Percentiles rank a stretch among this genome's conserved stretches.
phyloP scores from a whole-genome alignment of 805 yeast species.

The Brettanomyces sp. region DNA sequence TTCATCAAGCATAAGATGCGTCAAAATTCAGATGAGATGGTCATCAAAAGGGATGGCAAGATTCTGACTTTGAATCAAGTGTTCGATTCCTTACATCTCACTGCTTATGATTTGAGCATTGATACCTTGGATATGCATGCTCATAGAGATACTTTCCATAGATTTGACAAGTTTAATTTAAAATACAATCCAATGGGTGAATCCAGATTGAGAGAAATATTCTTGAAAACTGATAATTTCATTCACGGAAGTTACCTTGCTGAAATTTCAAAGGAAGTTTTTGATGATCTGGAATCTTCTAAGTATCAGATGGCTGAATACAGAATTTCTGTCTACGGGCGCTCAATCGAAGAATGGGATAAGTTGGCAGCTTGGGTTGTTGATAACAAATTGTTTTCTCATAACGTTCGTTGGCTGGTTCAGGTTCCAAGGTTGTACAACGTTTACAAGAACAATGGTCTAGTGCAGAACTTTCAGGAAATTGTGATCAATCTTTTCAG shows the following conservation, averaged over 20 bases:
- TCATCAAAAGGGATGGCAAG: conserved; percentile 87
- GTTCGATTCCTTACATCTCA: conserved; percentile 78
- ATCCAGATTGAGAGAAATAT: conserved; percentile 92
- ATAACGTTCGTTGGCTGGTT: conserved; percentile 93
- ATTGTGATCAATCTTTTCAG: conserved; percentile 69
- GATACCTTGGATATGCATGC: conserved; percentile 99
- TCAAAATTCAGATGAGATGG: conserved; percentile 78
- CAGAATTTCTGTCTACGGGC: conserved; percentile 89
- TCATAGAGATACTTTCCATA: conserved; percentile 93
- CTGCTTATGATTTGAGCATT: conserved; percentile 91
- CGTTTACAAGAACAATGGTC: conserved; percentile 68
- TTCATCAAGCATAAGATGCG: conserved; percentile 92
- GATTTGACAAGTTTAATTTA: conserved; percentile 94
- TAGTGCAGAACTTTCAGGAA: conserved; percentile 65
- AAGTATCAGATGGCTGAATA: conserved; percentile 97
- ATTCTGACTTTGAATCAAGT: conserved; percentile 82
- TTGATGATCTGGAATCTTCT: conserved; percentile 87
- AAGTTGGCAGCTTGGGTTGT: conserved; percentile 91
- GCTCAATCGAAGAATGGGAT: conserved; percentile 88
- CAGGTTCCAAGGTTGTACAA: conserved; percentile 94
- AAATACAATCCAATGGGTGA: conserved; percentile 98
- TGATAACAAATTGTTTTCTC: conserved; percentile 83
- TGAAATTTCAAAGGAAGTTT: conserved; percentile 87
- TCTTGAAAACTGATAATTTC: conserved; percentile 89
- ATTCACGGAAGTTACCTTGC: conserved; percentile 85